Conservation (phyloP, 345 rosid genomes). For the Corymbia maculata region DNA sequence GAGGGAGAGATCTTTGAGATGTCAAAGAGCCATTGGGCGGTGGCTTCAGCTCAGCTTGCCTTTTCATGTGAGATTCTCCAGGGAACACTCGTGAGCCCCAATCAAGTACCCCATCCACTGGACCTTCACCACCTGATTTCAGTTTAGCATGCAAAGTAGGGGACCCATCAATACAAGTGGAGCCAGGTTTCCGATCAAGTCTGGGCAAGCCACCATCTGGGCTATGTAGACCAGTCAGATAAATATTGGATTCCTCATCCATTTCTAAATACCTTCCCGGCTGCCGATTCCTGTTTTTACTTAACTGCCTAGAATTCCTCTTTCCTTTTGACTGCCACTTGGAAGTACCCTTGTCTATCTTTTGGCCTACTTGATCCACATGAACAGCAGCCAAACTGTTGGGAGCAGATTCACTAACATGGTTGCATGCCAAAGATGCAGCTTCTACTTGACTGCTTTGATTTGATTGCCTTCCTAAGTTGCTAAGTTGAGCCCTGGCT, state of each 20-base stretch:
- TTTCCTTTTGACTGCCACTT: constrained; percentile 93
- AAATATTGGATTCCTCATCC: constrained; percentile 30
- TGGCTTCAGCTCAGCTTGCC: constrained; percentile 11
- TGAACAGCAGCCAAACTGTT: constrained; percentile 13
- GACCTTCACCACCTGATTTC: constrained; percentile 13
- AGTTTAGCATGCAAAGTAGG: constrained; percentile 1
- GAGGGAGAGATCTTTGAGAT: constrained; percentile 47
- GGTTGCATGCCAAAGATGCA: constrained; percentile 27
- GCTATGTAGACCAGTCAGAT: constrained; percentile 3
- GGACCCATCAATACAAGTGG: constrained; percentile 3
- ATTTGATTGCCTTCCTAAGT: constrained; percentile 32
- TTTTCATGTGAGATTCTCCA: constrained; percentile 18
- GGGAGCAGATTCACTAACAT: constrained; percentile 26
- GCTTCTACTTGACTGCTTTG: constrained; percentile 36
- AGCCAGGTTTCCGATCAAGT: neutral
- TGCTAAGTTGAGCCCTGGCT: constrained; percentile 7
- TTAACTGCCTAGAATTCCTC: constrained; percentile 76
- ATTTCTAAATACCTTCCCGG: constrained; percentile 32
- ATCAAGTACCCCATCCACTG: constrained; percentile 13
- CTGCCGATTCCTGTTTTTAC: constrained; percentile 54
- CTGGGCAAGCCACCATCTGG: neutral
- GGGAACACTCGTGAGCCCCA: constrained; percentile 23
- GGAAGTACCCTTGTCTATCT: constrained; percentile 58
- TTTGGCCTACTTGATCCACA: constrained; percentile 28
- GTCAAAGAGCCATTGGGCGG: constrained; percentile 20